Evolutionary conservation across 495 filamentous ascomycete genomes (phyloP), one percentile per base, ranked within the genome.

Genomic region (Hamigera avellanea): DNA sequence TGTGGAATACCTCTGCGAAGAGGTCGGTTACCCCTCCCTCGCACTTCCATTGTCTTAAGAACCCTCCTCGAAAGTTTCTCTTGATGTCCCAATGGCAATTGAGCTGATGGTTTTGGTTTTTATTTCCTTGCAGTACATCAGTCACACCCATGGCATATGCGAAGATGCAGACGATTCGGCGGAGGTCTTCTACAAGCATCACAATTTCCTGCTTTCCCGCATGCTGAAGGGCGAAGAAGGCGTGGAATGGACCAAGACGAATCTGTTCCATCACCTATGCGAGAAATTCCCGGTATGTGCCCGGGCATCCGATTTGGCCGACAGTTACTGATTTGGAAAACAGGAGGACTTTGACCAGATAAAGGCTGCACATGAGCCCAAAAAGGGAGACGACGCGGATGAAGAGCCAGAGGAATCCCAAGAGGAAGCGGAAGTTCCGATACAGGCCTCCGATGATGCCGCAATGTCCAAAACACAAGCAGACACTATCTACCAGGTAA

Each of bases 201-300:
- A 58, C 19, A 30, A 58, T 21, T 78, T 76, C 44, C 46, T 81
- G 31, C 55, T 80, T 2, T 62, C 69, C 19, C 66, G 65, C 9
- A 79, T 81, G 73, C 45, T 77, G 7, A 69, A 67, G 33, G 63
- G 54, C 2, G 69, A 72, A 36, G 68, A 75, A 48, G 63, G 61
- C 21, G 50, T 76, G 19, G 53, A 62, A 15, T 81, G 77, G 77
- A 54, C 50, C 15, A 62, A 62, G 32, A 75, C 68, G 7, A 64
- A 61, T 38, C 51, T 80, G 7, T 70, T 69, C 41, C 50, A 58
- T 19, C 65, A 77, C 48, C 62, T 75, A 19, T 61, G 53, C 32
- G 50, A 63, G 34, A 64, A 67, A 37, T 76, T 70, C 46, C 56
- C 66, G 21, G 70, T 67, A 41, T 42, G 47, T 37, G 14, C n/a